phyloP scores from a whole-genome alignment of 148 eudicot genomes.

The Simmondsia chinensis region DNA sequence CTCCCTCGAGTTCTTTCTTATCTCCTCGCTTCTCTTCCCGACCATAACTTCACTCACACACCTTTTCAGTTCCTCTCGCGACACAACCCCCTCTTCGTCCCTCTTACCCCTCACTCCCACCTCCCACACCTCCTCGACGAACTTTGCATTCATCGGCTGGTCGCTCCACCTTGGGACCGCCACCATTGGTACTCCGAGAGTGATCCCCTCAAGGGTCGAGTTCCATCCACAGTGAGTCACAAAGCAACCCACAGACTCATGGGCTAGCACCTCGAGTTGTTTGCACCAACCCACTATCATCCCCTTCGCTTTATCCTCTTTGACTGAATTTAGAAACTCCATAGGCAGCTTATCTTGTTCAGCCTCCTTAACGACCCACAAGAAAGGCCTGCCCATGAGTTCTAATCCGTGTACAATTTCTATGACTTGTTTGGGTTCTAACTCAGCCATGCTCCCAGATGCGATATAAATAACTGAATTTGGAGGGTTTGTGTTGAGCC shows the following conservation, averaged over 20 bases:
- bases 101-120: slow-evolving; percentile 14
- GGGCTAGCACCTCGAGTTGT: slow-evolving; percentile 28
- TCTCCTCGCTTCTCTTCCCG: slow-evolving; percentile 10
- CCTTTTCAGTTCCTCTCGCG: slow-evolving; percentile 8
- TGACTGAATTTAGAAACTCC: slow-evolving; percentile 7
- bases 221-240: slow-evolving; percentile 27
- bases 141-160: slow-evolving; percentile 24
- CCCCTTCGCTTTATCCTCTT: slow-evolving; percentile 8
- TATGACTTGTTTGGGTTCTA: slow-evolving; percentile 12
- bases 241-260: slow-evolving; percentile 18
- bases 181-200: slow-evolving; percentile 24
- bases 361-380: slow-evolving; percentile 22
- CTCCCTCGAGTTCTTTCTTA: slow-evolving; percentile 1
- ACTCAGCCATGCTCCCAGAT: slow-evolving; percentile 26
- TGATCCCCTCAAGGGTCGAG: slow-evolving; percentile 17
- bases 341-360: slow-evolving; percentile 8
- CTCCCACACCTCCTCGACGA: slow-evolving; percentile 18
- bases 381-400: slow-evolving; percentile 7
- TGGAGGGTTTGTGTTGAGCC: slow-evolving; percentile 17
- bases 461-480: slow-evolving; percentile 20
- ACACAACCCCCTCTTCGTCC: slow-evolving; percentile 14
- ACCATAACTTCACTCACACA: slow-evolving; percentile 11
- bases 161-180: slow-evolving; percentile 23
- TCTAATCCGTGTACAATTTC: slow-evolving; percentile 11
- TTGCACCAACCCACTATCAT: slow-evolving; percentile 17